Conservation (phyloP, 1,284 basidiomycete species). For the Fomitopsis schrenkii region DNA sequence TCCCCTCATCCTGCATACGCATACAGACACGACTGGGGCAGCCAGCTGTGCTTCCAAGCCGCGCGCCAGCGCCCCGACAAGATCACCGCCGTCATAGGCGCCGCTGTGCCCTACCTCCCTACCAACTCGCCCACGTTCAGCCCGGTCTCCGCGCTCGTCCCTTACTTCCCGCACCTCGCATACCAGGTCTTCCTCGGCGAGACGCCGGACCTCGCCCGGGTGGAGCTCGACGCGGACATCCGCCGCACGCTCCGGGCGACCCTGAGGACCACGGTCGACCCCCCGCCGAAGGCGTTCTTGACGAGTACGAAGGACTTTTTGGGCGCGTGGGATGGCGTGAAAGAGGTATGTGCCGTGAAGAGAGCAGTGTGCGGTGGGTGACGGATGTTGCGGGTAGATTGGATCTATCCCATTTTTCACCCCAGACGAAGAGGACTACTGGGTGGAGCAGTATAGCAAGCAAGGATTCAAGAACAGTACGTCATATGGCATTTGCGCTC, state of each 20-base stretch:
- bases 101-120: conserved; percentile 59
- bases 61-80: conserved; percentile 60
- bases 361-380: not conserved
- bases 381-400: conserved; percentile 36
- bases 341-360: conserved; percentile 30
- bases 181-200: conserved; percentile 62
- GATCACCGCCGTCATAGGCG: conserved; percentile 56
- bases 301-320: conserved; percentile 44
- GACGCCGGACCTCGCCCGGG: conserved; percentile 40
- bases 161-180: conserved; percentile 43
- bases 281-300: conserved; percentile 54
- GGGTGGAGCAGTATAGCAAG: conserved; percentile 51
- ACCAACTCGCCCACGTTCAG: conserved; percentile 38
- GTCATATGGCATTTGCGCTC: conserved; percentile 20
- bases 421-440: conserved; percentile 59
- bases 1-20: not conserved
- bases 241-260: conserved; percentile 51
- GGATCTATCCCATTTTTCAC: conserved; percentile 56
- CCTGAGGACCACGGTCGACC: conserved; percentile 44
- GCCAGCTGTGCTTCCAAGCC: conserved; percentile 60
- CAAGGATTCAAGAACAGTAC: conserved; percentile 60
- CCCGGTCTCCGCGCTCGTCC: conserved; percentile 39
- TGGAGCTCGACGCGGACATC: conserved; percentile 52
- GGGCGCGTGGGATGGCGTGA: conserved; percentile 41
- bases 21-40: conserved; percentile 69